Percentiles rank a stretch among this genome's conserved stretches.
These are phyloP conservation scores for Tausonia pullulans DNA, from an alignment of 1,284 basidiomycete species.

Conservation along the genomic window DNA sequence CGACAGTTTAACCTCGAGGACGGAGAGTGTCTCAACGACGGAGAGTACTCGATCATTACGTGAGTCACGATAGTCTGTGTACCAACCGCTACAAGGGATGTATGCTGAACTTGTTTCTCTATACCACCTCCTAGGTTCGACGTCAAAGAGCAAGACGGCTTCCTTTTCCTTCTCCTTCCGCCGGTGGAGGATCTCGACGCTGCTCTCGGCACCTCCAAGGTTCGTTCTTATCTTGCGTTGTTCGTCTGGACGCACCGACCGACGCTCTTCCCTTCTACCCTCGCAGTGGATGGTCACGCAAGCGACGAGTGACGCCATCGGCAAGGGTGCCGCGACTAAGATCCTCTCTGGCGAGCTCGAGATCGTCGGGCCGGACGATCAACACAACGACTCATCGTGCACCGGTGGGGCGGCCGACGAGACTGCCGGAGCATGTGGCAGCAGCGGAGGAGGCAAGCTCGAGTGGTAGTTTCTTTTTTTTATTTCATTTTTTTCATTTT, in stretches of 20 bases:
- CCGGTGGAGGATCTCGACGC: conserved; percentile 52
- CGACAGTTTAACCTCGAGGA: conserved; percentile 51
- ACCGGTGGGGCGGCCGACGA: neutral
- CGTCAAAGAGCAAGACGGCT: conserved; percentile 41
- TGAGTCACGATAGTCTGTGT: neutral
- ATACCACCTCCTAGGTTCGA: conserved; percentile 39
- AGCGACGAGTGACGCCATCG: conserved; percentile 42
- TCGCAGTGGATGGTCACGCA: conserved; percentile 33
- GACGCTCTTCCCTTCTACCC: neutral
- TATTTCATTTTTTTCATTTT: neutral
- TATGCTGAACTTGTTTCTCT: too few species aligned
- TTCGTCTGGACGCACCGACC: conserved; percentile 4
- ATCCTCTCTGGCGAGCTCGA: conserved; percentile 34
- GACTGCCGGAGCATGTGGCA: neutral
- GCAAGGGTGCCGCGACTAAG: conserved; percentile 34
- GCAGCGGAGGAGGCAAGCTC: conserved; percentile 10
- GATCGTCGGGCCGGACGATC: conserved; percentile 34
- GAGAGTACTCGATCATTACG: conserved; percentile 51
- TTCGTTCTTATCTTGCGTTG: conserved; percentile 33
- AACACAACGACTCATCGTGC: neutral
- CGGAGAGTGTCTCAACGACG: conserved; percentile 53
- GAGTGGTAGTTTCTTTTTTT: conserved; percentile 3
- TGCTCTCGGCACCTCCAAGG: conserved; percentile 51
- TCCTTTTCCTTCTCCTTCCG: conserved; percentile 45
- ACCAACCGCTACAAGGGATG: neutral